Evolutionary conservation across 1,284 basidiomycete species (phyloP).

Genomic region (Abortiporus biennis): DNA sequence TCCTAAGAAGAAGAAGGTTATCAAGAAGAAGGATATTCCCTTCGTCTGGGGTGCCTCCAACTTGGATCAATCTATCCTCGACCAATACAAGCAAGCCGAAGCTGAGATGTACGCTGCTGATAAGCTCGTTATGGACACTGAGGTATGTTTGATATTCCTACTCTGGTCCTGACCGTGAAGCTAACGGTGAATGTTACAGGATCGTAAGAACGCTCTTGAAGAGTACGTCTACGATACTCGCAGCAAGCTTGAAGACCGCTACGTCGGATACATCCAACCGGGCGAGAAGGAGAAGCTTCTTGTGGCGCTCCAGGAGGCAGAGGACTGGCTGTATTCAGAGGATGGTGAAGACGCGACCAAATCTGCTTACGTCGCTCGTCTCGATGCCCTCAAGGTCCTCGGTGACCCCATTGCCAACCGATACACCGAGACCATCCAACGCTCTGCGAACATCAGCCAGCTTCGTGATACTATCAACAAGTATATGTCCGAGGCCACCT

Average conservation of each 20-base stretch:
- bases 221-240: conserved; percentile 96
- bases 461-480: conserved; percentile 83
- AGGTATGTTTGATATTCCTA: conserved; percentile 44
- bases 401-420: conserved; percentile 83
- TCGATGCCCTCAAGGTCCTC: conserved; percentile 76
- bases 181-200: conserved; percentile 36
- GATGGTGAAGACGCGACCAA: conserved; percentile 94
- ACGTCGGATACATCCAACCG: conserved; percentile 65
- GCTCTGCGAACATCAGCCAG: conserved; percentile 62
- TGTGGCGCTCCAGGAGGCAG: conserved; percentile 63
- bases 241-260: conserved; percentile 85
- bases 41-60: conserved; percentile 62
- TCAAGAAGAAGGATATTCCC: conserved; percentile 78
- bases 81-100: conserved; percentile 73
- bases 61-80: conserved; percentile 56
- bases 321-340: conserved; percentile 94
- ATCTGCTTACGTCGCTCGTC: conserved; percentile 78
- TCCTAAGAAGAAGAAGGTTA: conserved; percentile 77
- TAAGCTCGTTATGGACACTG: conserved; percentile 93
- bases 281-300: conserved; percentile 77
- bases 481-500: conserved; percentile 79
- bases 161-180: not conserved
- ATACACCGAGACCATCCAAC: conserved; percentile 76
- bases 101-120: conserved; percentile 83
- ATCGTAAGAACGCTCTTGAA: conserved; percentile 95